Base-by-base conservation (phyloP, 148 eudicot species). In the Mesembryanthemum crystallinum region DNA sequence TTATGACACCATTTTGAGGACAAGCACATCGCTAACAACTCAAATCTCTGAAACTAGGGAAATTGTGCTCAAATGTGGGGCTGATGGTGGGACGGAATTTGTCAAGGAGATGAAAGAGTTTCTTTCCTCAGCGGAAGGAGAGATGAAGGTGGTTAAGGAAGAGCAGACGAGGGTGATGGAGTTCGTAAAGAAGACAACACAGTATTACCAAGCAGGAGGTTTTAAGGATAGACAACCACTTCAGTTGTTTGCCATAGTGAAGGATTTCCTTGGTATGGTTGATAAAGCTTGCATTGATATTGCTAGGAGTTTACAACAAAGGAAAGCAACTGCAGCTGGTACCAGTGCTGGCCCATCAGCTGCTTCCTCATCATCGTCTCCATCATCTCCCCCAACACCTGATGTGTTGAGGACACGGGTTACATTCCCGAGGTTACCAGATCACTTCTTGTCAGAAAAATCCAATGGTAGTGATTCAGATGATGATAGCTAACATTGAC, bases 151-250 rank as follows among this genome's bases (percentile, higher is more conserved):
- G 3, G 66, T 89, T 58, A 82, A 74, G 73, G 92, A 86, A 76
- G 97, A 91, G 78, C 80, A 89, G 45, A 74, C 61, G 5, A 87
- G 86, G 76, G 84, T 86, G 11, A 90, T 84, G 87, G 92, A 77
- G 66, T 70, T 83, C 10, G 94, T 95, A 45, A 92, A 82, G 86
- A 88, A 67, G 59, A 90, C 98, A 24, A 85, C 87, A 30, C 90
- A 95, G 57, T 90, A 92, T 59, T 90, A 88, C 65, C 98, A 95
- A 70, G 87, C 92, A 29, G 97, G 96, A 68, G 84, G 80, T n/a
- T 84, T 82, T 14, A 89, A 87, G 64, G 97, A 88, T 21, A 90
- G 75, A 47, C 76, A 83, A 28, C 88, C 85, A 30, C 85, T 92
- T 57, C 97, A 88, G 77, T 37, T 92, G 74, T 92, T 88, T 65